Evolutionary conservation across 1,284 basidiomycete genomes (phyloP), one percentile per base, ranked within the genome.

Genomic region (Melampsora abietis-canadensis): DNA sequence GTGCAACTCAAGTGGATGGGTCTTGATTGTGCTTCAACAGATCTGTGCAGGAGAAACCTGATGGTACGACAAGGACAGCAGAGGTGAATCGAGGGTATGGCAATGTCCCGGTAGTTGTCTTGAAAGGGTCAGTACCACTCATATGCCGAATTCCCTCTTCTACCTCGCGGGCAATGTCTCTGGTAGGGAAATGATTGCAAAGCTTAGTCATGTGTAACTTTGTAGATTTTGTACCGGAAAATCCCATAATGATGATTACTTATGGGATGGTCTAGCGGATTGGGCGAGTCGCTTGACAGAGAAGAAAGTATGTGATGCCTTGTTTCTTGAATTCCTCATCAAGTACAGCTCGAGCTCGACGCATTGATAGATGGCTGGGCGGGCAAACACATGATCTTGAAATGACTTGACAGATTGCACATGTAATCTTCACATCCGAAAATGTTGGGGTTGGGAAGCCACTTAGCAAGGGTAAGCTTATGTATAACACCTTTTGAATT

Each of bases 371-470:
- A 0, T 37, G 34, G 10, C 4, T 37, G 10, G 34, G 34, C 10
- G 6, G 34, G 34, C 34, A 37, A 37, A 2, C 30, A 19, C 64
- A 27, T 37, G 10, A 30, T 37, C 48, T 54, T 15, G 68, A 46
- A 59, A 70, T 84, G 19, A 47, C n/a, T 10, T 27, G 46, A 2
- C 76, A 88, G 88, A 85, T 92, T 70, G 95, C 95, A 0, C 95
- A 98, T 82, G 93, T 97, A 54, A 85, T 98, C 63, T 88, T 98
- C 60, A 85, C 94, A 46, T 92, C 91, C 78, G 92, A 98, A 81
- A 94, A 94, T 78, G 87, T 90, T 30, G 92, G 94, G 77, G 90
- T 93, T 68, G 86, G 88, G 0, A 97, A 94, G 81, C 85, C 87
- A 27, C 84, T 98, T 10, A 88, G 92, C 0, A 90, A 89, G 85